Percentiles rank a stretch among this genome's conserved stretches.
Conservation (phyloP, 352 stramenopile species). For the Phytophthora pinifolia region DNA sequence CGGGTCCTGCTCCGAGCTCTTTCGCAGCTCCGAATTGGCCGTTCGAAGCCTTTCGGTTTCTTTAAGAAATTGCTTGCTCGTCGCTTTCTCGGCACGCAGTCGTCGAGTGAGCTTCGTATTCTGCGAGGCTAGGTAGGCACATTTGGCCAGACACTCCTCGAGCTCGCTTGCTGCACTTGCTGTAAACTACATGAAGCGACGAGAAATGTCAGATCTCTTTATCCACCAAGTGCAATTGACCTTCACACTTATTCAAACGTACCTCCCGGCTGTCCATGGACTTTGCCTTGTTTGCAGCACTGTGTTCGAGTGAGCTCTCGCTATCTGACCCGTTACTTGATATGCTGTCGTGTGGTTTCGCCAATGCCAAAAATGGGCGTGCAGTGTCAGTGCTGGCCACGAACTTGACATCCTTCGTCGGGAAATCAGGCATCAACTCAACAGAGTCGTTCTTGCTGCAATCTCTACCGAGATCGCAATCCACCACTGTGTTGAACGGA, state of each 20-base stretch:
- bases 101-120: slow-evolving; percentile 32
- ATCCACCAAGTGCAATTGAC: neutral
- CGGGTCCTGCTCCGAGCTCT: slow-evolving; percentile 11
- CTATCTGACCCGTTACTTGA: slow-evolving; percentile 16
- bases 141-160: slow-evolving; percentile 25
- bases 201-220: neutral
- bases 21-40: slow-evolving; percentile 20
- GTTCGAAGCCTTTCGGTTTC: slow-evolving; percentile 25
- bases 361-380: slow-evolving; percentile 18
- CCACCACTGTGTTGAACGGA: neutral
- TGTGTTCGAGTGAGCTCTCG: neutral
- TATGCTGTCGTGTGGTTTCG: slow-evolving; percentile 12
- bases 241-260: neutral
- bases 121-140: slow-evolving; percentile 27
- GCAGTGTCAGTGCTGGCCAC: neutral
- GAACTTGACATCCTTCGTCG: neutral
- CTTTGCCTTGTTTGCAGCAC: neutral
- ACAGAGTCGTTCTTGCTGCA: neutral
- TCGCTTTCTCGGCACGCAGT: slow-evolving; percentile 27
- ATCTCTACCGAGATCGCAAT: neutral
- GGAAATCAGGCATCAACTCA: neutral
- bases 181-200: neutral
- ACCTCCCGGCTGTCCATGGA: slow-evolving; percentile 16
- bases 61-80: slow-evolving; percentile 21
- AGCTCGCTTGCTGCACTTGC: slow-evolving; percentile 14